Conservation (phyloP, 495 filamentous ascomycete genomes). For the Penicillium cinerascens region DNA sequence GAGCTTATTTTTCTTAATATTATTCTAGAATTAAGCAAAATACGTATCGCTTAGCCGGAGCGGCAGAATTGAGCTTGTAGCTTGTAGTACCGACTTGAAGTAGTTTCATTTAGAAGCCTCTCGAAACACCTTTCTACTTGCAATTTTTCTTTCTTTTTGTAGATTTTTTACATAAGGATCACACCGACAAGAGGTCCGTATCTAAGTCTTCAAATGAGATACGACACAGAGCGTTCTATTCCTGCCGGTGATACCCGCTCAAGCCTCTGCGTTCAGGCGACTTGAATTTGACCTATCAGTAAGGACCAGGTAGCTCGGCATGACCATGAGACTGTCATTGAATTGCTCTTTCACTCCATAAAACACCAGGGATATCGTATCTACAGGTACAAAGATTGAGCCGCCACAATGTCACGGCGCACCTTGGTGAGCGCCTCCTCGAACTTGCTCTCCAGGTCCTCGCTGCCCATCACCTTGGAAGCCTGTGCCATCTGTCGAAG, state of each 20-base stretch:
- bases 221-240: neutral
- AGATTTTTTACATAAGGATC: neutral
- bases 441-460: constrained; percentile 87
- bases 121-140: neutral
- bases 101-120: neutral
- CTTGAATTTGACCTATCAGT: neutral
- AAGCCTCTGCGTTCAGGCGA: constrained; percentile 7
- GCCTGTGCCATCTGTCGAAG: constrained; percentile 98
- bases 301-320: neutral
- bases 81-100: neutral
- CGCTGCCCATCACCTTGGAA: constrained; percentile 94
- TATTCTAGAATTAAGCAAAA: neutral
- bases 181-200: neutral
- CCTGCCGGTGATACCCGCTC: constrained; percentile 1
- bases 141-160: neutral
- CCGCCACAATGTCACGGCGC: constrained; percentile 85
- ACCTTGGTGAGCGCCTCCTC: constrained; percentile 79
- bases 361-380: constrained; percentile 17
- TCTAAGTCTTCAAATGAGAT: neutral
- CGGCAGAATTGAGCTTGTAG: neutral
- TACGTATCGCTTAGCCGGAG: neutral
- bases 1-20: neutral
- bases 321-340: neutral
- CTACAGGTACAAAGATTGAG: constrained; percentile 85
- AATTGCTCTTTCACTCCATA: constrained; percentile 5